Conservation (phyloP, 2,329 filamentous ascomycete genomes). For the Colletotrichum sp. region DNA sequence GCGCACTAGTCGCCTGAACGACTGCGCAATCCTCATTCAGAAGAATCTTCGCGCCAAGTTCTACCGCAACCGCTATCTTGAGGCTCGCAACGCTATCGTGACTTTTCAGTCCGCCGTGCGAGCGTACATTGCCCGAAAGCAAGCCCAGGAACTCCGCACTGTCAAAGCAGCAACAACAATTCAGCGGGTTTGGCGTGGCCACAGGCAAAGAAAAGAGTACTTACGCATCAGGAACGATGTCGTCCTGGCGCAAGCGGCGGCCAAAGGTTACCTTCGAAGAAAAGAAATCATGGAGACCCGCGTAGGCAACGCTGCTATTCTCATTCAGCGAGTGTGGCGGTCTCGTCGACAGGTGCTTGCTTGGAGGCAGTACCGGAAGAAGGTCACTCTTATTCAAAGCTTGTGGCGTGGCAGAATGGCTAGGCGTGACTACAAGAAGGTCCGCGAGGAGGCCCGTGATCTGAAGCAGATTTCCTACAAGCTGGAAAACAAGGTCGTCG, state of each 20-base stretch:
- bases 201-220: constrained; percentile 86
- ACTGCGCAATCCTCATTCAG: constrained; percentile 96
- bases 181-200: constrained; percentile 92
- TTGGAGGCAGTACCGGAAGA: constrained; percentile 89
- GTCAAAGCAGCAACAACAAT: constrained; percentile 91
- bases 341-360: constrained; percentile 76
- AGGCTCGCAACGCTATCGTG: constrained; percentile 82
- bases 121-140: constrained; percentile 78
- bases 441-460: constrained; percentile 95
- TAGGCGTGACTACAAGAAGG: constrained; percentile 83
- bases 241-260: constrained; percentile 85
- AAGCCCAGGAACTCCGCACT: constrained; percentile 80
- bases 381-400: constrained; percentile 89
- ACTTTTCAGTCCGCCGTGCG: constrained; percentile 79
- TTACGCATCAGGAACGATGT: constrained; percentile 80
- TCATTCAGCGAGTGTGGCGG: constrained; percentile 92
- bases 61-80: constrained; percentile 89
- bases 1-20: constrained; percentile 86
- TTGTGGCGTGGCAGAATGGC: constrained; percentile 88
- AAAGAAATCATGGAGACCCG: constrained; percentile 94
- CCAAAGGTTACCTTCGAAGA: constrained; percentile 90
- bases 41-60: constrained; percentile 97
- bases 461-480: constrained; percentile 99
- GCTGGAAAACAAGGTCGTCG: constrained; percentile 98
- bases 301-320: constrained; percentile 86